A percentile compares a stretch with the other conserved stretches of the same genome.
These are phyloP conservation scores for Aspergillus carlsbadensis DNA, from an alignment of 495 filamentous ascomycete species.

Conservation along the genomic window DNA sequence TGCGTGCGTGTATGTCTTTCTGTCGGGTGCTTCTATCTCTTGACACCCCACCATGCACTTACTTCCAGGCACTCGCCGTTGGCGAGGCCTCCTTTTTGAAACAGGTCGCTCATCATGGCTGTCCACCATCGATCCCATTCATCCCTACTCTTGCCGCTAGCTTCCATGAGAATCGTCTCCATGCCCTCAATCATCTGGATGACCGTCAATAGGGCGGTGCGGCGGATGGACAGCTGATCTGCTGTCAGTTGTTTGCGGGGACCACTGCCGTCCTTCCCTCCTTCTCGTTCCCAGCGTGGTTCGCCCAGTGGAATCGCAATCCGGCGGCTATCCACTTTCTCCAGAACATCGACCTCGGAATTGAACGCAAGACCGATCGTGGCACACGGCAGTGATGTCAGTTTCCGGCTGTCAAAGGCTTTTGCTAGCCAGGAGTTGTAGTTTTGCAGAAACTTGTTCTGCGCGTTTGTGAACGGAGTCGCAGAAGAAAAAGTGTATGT, in stretches of 20 bases:
- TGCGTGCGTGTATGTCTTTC: conserved; percentile 13
- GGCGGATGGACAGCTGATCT: conserved; percentile 71
- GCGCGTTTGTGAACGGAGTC: conserved; percentile 72
- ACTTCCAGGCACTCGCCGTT: conserved; percentile 91
- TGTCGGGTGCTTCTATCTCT: conserved; percentile 42
- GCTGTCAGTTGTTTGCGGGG: conserved; percentile 55
- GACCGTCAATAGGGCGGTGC: conserved; percentile 77
- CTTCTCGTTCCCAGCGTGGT: conserved; percentile 82
- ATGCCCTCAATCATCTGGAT: conserved; percentile 84
- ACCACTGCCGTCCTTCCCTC: conserved; percentile 39
- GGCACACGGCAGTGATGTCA: conserved; percentile 78
- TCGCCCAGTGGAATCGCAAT: conserved; percentile 85
- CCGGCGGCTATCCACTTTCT: conserved; percentile 67
- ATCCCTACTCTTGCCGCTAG: conserved; percentile 79
- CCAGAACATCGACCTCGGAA: conserved; percentile 74
- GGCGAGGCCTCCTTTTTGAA: conserved; percentile 73
- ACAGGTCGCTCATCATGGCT: conserved; percentile 79
- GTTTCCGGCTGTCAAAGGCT: conserved; percentile 67
- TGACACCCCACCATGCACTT: conserved; percentile 91
- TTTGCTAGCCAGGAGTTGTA: conserved; percentile 82
- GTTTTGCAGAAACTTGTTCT: conserved; percentile 79
- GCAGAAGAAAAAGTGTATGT: conserved; percentile 82
- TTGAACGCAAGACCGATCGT: conserved; percentile 72
- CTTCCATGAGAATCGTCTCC: conserved; percentile 79
- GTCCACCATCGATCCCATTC: conserved; percentile 93